Percentiles rank a stretch among this genome's conserved stretches.
Evolutionary conservation across 768 basidiomycete species (phyloP).

Genomic region (Crepidotus variabilis): DNA sequence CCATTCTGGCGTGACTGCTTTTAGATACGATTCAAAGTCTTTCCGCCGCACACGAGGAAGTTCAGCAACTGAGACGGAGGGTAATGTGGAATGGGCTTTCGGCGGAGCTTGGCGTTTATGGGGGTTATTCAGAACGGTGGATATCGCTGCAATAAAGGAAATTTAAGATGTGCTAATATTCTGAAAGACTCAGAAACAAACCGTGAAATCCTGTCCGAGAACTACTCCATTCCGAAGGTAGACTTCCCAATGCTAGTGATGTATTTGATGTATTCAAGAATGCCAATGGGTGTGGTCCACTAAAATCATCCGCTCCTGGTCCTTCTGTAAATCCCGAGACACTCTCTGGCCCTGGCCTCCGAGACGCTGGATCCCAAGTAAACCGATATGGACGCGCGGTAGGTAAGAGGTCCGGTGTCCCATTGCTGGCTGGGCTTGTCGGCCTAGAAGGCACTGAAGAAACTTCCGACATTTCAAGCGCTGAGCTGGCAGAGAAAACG

Average conservation of each 20-base stretch:
- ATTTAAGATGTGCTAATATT: slow-evolving; percentile 1
- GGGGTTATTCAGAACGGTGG: slow-evolving; percentile 90
- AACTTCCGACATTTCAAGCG: slow-evolving; percentile 36
- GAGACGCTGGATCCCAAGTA: slow-evolving; percentile 64
- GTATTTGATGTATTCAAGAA: slow-evolving; percentile 48
- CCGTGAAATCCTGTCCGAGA: slow-evolving; percentile 87
- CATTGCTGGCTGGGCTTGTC: slow-evolving; percentile 46
- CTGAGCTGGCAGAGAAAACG: slow-evolving; percentile 7
- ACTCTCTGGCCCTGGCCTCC: slow-evolving; percentile 64
- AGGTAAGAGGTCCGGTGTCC: slow-evolving; percentile 29
- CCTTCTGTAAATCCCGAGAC: slow-evolving; percentile 72
- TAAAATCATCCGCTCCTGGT: slow-evolving; percentile 58
- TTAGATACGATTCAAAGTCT: slow-evolving; percentile 83
- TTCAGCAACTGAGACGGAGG: slow-evolving; percentile 65
- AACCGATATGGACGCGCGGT: slow-evolving; percentile 66
- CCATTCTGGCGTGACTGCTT: slow-evolving; percentile 72
- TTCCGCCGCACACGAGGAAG: slow-evolving; percentile 77
- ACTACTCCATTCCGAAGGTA: slow-evolving; percentile 75
- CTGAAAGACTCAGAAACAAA: slow-evolving; percentile 28
- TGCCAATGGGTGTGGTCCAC: slow-evolving; percentile 45
- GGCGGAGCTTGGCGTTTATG: slow-evolving; percentile 82
- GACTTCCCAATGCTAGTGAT: slow-evolving; percentile 41
- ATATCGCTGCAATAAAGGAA: slow-evolving; percentile 63
- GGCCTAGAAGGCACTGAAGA: slow-evolving; percentile 58
- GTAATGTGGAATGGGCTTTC: slow-evolving; percentile 79